Evolutionary conservation across 495 filamentous ascomycete genomes (phyloP), one percentile per base, ranked within the genome.

Genomic region (Hypoxylon cercidicola): DNA sequence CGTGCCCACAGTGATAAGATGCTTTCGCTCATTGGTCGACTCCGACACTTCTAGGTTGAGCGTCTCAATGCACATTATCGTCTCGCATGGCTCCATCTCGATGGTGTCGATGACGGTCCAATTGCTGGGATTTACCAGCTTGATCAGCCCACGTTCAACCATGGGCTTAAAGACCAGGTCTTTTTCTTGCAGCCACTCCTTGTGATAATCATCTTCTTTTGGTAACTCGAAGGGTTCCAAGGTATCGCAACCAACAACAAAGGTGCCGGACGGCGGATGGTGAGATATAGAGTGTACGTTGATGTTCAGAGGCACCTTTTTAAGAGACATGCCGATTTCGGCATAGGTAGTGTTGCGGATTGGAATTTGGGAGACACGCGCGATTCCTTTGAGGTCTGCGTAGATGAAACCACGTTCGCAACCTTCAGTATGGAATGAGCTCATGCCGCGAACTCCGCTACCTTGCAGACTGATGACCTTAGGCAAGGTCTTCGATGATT

Each of bases 21-120:
- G 87, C 62, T 85, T 88, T 12, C 92, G 88, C 68, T 96, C 89
- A 68, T 96, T 90, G 0, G 93, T 97, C 35, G 87, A 85, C 75
- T 98, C 95, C 0, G 93, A 96, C 11, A 95, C 82, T 72, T 97
- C 96, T 12, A 99, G 83, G 55, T 91, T 88, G 46, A 98, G 81
- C 1, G 89, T 90, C 72, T 93, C 88, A 49, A 97, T 82, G 30
- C 90, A 90, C 66, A 93, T 87, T 3, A 97, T 78, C 37, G 86
- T 84, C 75, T 97, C 93, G 55, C 84, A 86, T 1, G 86, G 79
- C 45, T 89, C 90, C 67, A 96, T 79, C 16, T 79, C 81, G 58
- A 90, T 86, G 68, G 82, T 85, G 74, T 96, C 90, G 51, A 97
- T 88, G 4, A 92, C 78, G 1, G 85, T 82, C 87, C 90, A 93